Evolutionary conservation across 2,329 filamentous ascomycete species (phyloP), one percentile per base, ranked within the genome.

Genomic region (Ramularia endophylla): DNA sequence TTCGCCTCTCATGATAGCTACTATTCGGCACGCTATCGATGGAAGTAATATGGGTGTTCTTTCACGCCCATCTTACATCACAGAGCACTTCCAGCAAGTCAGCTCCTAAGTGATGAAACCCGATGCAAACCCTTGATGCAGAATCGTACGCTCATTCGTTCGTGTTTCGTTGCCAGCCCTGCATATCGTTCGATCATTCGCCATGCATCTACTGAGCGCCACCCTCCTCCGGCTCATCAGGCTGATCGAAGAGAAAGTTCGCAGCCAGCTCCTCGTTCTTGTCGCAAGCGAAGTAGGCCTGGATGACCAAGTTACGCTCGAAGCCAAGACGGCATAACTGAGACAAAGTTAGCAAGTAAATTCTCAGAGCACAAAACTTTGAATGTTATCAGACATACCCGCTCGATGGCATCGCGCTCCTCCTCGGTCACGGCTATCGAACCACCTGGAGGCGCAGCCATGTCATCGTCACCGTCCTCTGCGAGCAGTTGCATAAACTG

Each of bases 231-330:
- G 53, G 57, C 48, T 95, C 89, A 47, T 94, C 88, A 8, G 89
- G 89, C 69, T 97, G 88, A 58, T 98, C 92, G 62, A 98, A 98
- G 46, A 98, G 74, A 67, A 95, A 97, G 69, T 98, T 98, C 51
- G 92, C 92, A 1, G 92, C 92, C 38, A 98, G 75, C 68, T 98
- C 92, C 69, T 98, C 92, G 65, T 98, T 97, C 78, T 97, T 98
- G 68, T 98, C 92, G 66, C 92, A 98, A 25, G 92, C 92, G 63
- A 98, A 98, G 70, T 97, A 98, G 18, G 92, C 92, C 69, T 98
- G 90, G 54, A 97, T 95, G 38, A 92, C 92, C 56, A 88, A 80
- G 56, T 97, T 88, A 46, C 89, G 82, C 57, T 90, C 81, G 64
- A 98, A 98, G 27, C 92, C 92, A 32, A 98, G 81, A 50, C 85